Evolutionary conservation across 805 yeast species (phyloP), one percentile per base, ranked within the genome.

Genomic region (Pichia deserticola): DNA sequence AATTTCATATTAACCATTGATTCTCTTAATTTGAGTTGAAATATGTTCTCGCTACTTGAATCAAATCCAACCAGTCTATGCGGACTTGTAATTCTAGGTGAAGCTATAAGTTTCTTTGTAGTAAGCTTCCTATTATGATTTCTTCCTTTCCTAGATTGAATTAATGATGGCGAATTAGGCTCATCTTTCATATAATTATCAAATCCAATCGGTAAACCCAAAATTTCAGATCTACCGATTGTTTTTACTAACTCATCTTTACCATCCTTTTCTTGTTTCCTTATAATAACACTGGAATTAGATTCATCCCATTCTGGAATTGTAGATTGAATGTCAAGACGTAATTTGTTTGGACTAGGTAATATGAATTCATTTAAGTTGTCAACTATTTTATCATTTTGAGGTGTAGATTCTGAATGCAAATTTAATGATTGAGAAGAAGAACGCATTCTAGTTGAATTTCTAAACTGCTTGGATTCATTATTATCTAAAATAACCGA

Each of bases 51-150:
- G 10, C 42, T 40, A 9, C 42, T 40, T 3, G 55, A 47, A 30
- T 54, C 55, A 7, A 56, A 38, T 1, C 58, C 58, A 5, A 49
- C 52, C 55, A 56, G 51, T 36, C 59, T 39, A 42, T 52, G 51
- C 3, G 59, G 59, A 33, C 57, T 53, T 1, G 47, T 49, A 12
- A 55, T 56, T 38, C 41, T 55, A 2, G 59, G 57, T 10, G 57
- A 50, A 1, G 59, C 59, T 29, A 36, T 29, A n/a, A 56, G 38
- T 34, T 51, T 48, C 36, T 42, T 52, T 4, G 53, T 36, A 2
- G 59, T 56, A 25, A 56, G 40, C 11, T 48, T 44, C 9, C 45
- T 29, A 6, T 37, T 42, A 7, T 34, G 28, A 10, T 32, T 45
- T 10, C 25, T 25, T 25, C 8, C n/a, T 20, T 36, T 45, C 15